These are phyloP conservation scores for Lepraria neglecta DNA, from an alignment of 495 filamentous ascomycete species.

Conservation along the genomic window DNA sequence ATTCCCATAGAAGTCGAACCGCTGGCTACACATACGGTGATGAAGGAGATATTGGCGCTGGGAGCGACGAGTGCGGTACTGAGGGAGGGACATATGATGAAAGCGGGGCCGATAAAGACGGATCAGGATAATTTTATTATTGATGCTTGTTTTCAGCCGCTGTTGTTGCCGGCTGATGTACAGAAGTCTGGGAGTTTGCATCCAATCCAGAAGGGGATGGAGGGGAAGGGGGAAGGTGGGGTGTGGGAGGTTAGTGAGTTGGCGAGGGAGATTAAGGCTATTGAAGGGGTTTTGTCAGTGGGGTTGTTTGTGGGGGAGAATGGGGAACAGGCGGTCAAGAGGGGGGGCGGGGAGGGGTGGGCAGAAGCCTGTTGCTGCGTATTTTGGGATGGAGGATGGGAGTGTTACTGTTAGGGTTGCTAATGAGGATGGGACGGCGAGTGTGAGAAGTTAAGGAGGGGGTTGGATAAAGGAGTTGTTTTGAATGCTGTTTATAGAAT, in stretches of 20 bases:
- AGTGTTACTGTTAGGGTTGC: constrained; percentile 50
- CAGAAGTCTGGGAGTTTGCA: constrained; percentile 23
- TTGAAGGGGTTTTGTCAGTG: constrained; percentile 85
- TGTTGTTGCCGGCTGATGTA: constrained; percentile 59
- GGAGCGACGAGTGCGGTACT: constrained; percentile 64
- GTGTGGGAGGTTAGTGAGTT: constrained; percentile 74
- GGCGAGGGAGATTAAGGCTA: constrained; percentile 63
- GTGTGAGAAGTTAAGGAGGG: constrained; percentile 7
- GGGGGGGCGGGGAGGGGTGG: constrained; percentile 56
- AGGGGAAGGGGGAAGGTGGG: constrained; percentile 48
- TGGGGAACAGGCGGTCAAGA: constrained; percentile 56
- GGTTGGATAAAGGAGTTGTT: neutral
- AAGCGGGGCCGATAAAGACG: constrained; percentile 78
- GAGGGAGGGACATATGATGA: constrained; percentile 58
- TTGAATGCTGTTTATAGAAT: neutral
- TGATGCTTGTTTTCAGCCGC: constrained; percentile 75
- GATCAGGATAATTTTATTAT: constrained; percentile 93
- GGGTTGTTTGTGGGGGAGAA: constrained; percentile 81
- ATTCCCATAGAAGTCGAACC: constrained; percentile 93
- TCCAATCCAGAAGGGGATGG: constrained; percentile 27
- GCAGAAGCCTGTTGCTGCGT: constrained; percentile 86
- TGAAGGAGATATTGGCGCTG: constrained; percentile 58
- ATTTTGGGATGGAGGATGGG: constrained; percentile 88
- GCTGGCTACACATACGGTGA: constrained; percentile 64
- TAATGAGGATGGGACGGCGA: constrained; percentile 18